These are phyloP conservation scores for Tillandsia fasciculata DNA, from an alignment of 176 grass and related monocot genomes.

Conservation along the genomic window DNA sequence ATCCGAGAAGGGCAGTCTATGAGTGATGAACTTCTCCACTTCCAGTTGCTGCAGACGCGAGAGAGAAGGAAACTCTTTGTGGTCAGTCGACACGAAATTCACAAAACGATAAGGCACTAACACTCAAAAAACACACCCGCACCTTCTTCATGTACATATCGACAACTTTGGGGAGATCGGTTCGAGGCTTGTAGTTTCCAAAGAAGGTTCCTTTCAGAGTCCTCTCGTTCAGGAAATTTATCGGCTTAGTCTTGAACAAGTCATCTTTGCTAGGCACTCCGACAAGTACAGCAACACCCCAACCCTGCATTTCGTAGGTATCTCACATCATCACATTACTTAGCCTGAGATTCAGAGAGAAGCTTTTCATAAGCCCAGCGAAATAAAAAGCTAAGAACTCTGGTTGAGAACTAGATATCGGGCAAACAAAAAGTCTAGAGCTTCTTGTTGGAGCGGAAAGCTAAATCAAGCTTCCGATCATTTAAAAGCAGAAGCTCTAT, in stretches of 20 bases:
- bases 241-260: conserved; percentile 10
- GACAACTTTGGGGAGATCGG: conserved; percentile 13
- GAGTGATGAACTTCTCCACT: conserved; percentile 16
- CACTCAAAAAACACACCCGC: not conserved
- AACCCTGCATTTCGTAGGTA: not conserved
- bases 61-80: not conserved
- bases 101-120: not conserved
- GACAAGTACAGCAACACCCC: conserved; percentile 15
- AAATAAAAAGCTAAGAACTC: too few relatives aligned
- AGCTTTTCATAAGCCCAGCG: too few relatives aligned
- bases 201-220: conserved; percentile 22
- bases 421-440: too few relatives aligned
- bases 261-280: conserved; percentile 13
- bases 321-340: too few relatives aligned
- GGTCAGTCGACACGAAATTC: not conserved
- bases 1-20: conserved; percentile 9
- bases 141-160: conserved; percentile 24
- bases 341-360: too few relatives aligned
- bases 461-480: too few relatives aligned
- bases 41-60: conserved; percentile 5
- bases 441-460: too few relatives aligned
- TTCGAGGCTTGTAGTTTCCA: conserved; percentile 8
- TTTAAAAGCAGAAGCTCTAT: too few relatives aligned
- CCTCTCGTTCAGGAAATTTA: conserved; percentile 17
- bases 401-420: too few relatives aligned